These are phyloP conservation scores for Pichia membranifaciens DNA, from an alignment of 805 yeast genomes.

Conservation along the genomic window DNA sequence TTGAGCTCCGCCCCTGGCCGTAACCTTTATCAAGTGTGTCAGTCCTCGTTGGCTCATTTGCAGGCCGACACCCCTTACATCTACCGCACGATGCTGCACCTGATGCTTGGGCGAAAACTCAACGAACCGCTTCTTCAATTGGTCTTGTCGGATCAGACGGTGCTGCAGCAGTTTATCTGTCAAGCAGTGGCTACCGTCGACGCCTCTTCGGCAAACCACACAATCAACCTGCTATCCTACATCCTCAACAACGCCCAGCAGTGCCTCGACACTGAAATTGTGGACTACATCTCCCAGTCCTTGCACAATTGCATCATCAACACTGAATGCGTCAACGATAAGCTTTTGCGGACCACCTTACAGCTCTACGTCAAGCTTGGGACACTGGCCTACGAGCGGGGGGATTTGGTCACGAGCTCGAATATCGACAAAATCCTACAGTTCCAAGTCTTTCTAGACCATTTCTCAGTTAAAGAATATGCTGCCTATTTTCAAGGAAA, in stretches of 20 bases:
- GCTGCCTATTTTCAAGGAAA: neutral
- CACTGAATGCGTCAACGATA: neutral
- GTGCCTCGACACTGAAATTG: neutral
- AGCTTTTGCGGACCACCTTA: neutral
- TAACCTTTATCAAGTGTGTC: neutral
- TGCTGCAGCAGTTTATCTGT: no score
- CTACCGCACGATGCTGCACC: no score
- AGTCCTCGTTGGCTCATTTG: no score
- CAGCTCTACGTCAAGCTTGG: neutral
- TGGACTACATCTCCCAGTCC: neutral
- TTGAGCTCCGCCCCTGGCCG: neutral
- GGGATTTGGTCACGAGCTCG: slow-evolving; percentile 1
- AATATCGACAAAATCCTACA: slow-evolving; percentile 4
- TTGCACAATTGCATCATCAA: slow-evolving; percentile 8
- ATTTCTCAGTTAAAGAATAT: neutral
- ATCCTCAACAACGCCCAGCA: neutral
- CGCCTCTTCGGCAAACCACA: no score
- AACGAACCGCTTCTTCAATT: no score
- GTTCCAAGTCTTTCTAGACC: neutral
- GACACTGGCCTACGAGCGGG: neutral
- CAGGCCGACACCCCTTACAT: no score
- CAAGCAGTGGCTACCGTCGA: no score
- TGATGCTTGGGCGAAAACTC: no score
- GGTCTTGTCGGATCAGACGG: no score
- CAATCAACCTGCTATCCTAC: no score